Base-by-base conservation (phyloP, 2,329 filamentous ascomycete species). In the Xylariaceae sp. region DNA sequence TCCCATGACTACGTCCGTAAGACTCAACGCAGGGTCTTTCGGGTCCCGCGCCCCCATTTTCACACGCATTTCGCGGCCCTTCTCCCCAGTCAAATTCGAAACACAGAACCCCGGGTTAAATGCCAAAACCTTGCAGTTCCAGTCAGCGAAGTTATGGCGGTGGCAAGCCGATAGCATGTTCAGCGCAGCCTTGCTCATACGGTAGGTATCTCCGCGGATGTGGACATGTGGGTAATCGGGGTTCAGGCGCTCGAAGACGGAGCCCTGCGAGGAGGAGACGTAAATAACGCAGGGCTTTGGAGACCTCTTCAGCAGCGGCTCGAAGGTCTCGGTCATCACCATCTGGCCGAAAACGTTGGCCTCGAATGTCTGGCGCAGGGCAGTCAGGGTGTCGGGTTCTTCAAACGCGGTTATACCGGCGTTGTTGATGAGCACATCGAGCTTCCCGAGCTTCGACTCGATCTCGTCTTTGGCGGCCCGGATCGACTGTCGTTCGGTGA, bases 401-500 rank as follows among this genome's bases (percentile, higher is more conserved):
- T 73, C 68, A 41, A 70, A 65, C 11, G 76, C 68, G 4, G 70
- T 62, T 33, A 83, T 74, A 4, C 81, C 83, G 1, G 82, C 81
- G 42, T 73, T 74, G 62, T 72, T 75, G 63, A 78, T 65, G 12
- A 83, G 65, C 32, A 84, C 72, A 47, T 81, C 76, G 39, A 86
- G 70, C 31, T 51, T 56, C 30, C 57, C 62, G 49, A 74, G 70
- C 42, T 71, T 68, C 35, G 65, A 57, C 4, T 67, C 62, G 34
- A 85, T 63, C 31, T 78, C 67, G 2, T 75, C 53, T 16, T 72
- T 73, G 11, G 81, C 66, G 1, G 68, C 66, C 22, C 70, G 59
- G 38, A 85, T 74, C 15, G 80, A 75, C 1, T 69, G 63, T 53
- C 81, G 79, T 43, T 74, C 71, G 13, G 75, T 77, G 0, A 85